Base-by-base conservation (phyloP, 495 filamentous ascomycete genomes). In the Hypoxylon cercidicola region DNA sequence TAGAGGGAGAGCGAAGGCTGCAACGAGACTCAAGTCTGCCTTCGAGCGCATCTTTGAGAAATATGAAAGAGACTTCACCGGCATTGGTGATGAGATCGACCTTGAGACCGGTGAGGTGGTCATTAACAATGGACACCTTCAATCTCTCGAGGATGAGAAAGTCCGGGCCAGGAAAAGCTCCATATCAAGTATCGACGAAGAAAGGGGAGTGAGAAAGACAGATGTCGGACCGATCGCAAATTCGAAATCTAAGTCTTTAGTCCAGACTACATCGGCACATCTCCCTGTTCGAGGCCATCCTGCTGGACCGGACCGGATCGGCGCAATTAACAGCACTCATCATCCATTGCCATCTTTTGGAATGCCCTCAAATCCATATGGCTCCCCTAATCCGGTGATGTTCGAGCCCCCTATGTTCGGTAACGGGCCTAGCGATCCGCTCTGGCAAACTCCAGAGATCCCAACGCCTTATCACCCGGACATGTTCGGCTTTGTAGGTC, bases 21-120 rank as follows among this genome's bases (percentile, higher is more conserved):
- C 87, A 32, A 73, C 77, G 43, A 87, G 83, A 40, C 83, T 97
- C 11, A 93, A 94, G 78, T 88, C 86, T 10, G 84, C 87, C 1
- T 96, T 95, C 66, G 93, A 97, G 69, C 72, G 80, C 43, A 97
- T 99, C 35, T 97, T 97, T 69, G 84, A 87, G 25, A 97, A 95
- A 74, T 99, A 97, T 72, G 86, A 82, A 18, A 85, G 84, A 66
- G 89, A 97, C 75, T 97, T 96, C 69, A 85, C 85, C 3, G 90
- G 87, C 23, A 79, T 92, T 25, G 92, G 88, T 13, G 93, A 95
- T 68, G 91, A 93, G 75, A 89, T 96, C 64, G 90, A 95, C 76
- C 75, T 92, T 19, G 76, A 79, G 55, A 95, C 89, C 0, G 92
- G 90, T 18, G 78, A 90, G 43, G 87, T 99, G 23, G 82, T 94